Conservation (phyloP, 176 grass and related monocot species). For the Guadua angustifolia region DNA sequence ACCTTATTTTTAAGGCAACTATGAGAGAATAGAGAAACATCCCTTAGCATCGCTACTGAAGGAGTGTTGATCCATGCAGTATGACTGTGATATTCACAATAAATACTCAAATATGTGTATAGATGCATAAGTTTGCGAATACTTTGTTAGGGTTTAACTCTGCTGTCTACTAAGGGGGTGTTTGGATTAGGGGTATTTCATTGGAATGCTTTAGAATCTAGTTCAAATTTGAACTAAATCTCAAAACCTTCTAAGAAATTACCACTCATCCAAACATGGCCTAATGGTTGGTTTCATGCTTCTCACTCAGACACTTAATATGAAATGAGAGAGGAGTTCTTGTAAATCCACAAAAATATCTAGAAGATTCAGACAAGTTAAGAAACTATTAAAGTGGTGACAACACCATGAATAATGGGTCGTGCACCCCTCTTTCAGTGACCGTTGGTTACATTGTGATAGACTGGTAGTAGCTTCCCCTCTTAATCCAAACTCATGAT, state of each 20-base stretch:
- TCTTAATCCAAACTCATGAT: background rate
- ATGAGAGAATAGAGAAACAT: constrained; percentile 15
- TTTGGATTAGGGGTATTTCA: no score
- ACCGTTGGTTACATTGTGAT: constrained; percentile 4
- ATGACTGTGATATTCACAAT: background rate
- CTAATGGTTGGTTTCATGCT: constrained; percentile 26
- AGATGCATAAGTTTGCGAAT: background rate
- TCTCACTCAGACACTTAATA: background rate
- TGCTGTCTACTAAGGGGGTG: background rate
- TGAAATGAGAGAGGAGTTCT: constrained; percentile 15
- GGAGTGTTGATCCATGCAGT: constrained; percentile 23
- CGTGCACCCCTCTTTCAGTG: background rate
- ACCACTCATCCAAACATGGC: background rate
- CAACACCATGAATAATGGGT: background rate
- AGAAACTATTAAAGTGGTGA: constrained; percentile 25
- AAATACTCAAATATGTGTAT: constrained; percentile 14
- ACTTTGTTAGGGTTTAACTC: constrained; percentile 26
- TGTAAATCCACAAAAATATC: constrained; percentile 17
- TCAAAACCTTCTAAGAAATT: no score
- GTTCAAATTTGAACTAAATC: no score
- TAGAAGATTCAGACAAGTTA: background rate
- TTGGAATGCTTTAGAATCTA: no score
- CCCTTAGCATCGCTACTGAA: background rate
- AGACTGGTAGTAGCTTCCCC: background rate
- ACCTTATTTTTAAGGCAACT: constrained; percentile 14